phyloP scores from a whole-genome alignment of 2,329 filamentous ascomycete genomes.

The Macrophomina tecta region DNA sequence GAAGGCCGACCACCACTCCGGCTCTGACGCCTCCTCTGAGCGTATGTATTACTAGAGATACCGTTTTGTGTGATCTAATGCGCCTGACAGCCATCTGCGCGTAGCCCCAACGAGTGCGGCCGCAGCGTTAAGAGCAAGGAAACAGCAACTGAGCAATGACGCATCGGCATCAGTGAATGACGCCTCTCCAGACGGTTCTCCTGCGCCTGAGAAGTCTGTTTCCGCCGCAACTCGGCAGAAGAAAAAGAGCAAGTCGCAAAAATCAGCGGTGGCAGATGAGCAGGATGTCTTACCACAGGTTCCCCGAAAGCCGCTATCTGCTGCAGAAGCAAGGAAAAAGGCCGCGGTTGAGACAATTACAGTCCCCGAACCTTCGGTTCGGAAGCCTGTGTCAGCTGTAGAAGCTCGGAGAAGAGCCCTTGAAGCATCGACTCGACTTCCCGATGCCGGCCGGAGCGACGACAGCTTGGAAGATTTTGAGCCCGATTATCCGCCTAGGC shows the following conservation, averaged over 20 bases:
- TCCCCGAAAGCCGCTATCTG: not conserved
- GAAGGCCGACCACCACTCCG: slow-evolving; percentile 9
- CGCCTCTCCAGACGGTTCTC: not conserved
- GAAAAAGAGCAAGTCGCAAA: slow-evolving; percentile 5
- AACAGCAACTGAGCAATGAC: slow-evolving; percentile 3
- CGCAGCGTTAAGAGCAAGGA: slow-evolving; percentile 21
- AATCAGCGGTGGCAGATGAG: not conserved
- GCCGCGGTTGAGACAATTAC: not conserved
- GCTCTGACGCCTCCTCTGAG: not conserved
- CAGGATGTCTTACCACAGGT: not conserved
- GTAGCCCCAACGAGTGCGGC: slow-evolving; percentile 25
- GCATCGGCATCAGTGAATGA: not conserved
- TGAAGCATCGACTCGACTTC: not conserved
- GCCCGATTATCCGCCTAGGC: slow-evolving; percentile 19
- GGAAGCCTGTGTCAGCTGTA: slow-evolving; percentile 13
- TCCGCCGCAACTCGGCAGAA: not conserved
- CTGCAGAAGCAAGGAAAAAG: not conserved
- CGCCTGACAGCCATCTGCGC: slow-evolving; percentile 15
- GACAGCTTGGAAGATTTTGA: slow-evolving; percentile 20
- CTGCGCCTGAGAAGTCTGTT: not conserved
- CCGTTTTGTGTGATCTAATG: slow-evolving; percentile 18
- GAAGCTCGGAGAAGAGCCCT: slow-evolving; percentile 20
- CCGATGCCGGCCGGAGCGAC: slow-evolving; percentile 7
- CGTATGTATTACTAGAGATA: not conserved
- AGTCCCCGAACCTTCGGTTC: not conserved